Evolutionary conservation across 2,329 filamentous ascomycete genomes (phyloP), one percentile per base, ranked within the genome.

Genomic region (Penicillium sclerotigenum): DNA sequence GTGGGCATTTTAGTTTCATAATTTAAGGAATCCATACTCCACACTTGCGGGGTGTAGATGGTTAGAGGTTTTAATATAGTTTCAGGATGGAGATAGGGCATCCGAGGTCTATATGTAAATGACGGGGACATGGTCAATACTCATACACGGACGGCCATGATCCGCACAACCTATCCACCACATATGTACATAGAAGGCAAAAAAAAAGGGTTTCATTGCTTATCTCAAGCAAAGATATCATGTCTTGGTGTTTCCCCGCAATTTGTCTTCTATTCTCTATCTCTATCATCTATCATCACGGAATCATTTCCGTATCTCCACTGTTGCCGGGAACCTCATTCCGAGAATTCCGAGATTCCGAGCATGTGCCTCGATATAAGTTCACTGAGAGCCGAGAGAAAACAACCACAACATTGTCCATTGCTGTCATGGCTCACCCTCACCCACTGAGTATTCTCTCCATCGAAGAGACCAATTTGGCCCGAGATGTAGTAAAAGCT

Each of bases 401-500:
- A 16, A 9, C 8, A 24, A 16, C 20, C 38, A 24, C 24, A 24
- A 24, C 38, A 24, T n/a, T 34, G 7, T 41, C 9, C 20, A 24
- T 24, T 38, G n/a, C 18, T 38, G 13, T 24, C 49, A 71, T 72
- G 65, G 38, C 60, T 43, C 71, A 74, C 40, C 37, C 60, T 45
- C 71, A 74, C 43, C 71, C 71, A 9, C 65, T 74, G 10, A 60
- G 68, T 26, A 70, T 69, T 42, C 70, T 74, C 59, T 71, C 71
- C 11, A 64, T 66, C 43, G 62, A 61, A 29, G 71, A 74, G 58
- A 72, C 66, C 36, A 71, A 71, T 47, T 37, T 66, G 26, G 71
- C 71, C n/a, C 70, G 71, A 40, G 69, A 73, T 47, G 60, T 73
- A 11, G 62, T 73, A 29, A 50, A 66, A 20, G 65, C 64, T 4